These are phyloP conservation scores for Chamaecyparis obtusa DNA, from an alignment of 75 land plant genomes.

Conservation along the genomic window DNA sequence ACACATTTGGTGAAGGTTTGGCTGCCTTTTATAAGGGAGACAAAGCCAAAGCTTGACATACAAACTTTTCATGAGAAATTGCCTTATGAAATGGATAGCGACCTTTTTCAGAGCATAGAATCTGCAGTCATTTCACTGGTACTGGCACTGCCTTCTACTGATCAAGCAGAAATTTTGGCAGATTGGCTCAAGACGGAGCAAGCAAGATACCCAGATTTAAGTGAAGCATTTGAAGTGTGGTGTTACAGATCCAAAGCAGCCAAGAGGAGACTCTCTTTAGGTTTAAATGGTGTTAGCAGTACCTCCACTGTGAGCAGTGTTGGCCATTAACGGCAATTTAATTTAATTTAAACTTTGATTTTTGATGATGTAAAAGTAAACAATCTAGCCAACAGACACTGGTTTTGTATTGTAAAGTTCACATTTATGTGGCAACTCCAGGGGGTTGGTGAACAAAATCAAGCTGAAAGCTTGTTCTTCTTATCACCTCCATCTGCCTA, in stretches of 20 bases:
- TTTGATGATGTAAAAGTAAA: background rate
- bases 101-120: conserved; percentile 68
- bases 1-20: conserved; percentile 59
- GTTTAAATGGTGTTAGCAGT: conserved; percentile 4
- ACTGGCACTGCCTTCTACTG: conserved; percentile 65
- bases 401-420: background rate
- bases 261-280: conserved; percentile 51
- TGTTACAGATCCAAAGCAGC: conserved; percentile 84
- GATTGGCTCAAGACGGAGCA: conserved; percentile 70
- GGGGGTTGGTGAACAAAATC: background rate
- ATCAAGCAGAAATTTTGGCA: conserved; percentile 70
- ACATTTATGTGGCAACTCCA: background rate
- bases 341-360: background rate
- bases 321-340: background rate
- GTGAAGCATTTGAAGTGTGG: conserved; percentile 94
- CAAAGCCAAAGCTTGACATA: conserved; percentile 30
- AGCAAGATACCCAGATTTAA: conserved; percentile 69
- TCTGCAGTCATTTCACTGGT: conserved; percentile 67
- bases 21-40: conserved; percentile 71
- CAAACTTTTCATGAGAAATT: conserved; percentile 25
- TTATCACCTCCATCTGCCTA: background rate
- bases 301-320: background rate
- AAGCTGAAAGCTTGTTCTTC: background rate
- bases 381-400: background rate
- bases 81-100: conserved; percentile 38